These are phyloP conservation scores for Guillardia theta DNA, from an alignment of 78 protist species.

Conservation along the genomic window DNA sequence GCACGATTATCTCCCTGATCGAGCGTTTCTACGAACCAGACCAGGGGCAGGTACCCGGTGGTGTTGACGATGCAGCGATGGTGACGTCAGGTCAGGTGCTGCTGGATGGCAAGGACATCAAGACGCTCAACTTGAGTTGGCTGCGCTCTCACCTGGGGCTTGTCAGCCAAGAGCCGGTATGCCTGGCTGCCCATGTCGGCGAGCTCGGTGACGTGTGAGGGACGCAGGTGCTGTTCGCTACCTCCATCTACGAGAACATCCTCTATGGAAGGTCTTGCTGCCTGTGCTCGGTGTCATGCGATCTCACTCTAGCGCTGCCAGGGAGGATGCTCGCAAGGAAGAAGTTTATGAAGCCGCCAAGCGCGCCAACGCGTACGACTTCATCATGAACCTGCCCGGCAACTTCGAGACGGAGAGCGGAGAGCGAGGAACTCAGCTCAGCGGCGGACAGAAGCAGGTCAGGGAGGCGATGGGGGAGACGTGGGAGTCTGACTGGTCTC, in stretches of 20 bases:
- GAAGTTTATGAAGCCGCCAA: conserved; percentile 73
- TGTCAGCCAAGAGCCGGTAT: conserved; percentile 67
- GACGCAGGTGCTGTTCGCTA: neutral
- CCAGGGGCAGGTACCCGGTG: neutral
- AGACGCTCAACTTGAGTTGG: conserved; percentile 47
- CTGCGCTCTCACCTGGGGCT: conserved; percentile 69
- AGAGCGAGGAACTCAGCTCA: neutral
- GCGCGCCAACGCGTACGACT: conserved; percentile 83
- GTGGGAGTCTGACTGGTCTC: too few species aligned
- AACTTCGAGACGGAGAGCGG: neutral
- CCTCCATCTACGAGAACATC: neutral
- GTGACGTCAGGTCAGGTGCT: neutral
- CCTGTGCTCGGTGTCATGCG: too few species aligned
- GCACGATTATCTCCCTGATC: conserved; percentile 39
- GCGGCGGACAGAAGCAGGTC: conserved; percentile 58
- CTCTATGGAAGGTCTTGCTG: neutral
- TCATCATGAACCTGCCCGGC: neutral
- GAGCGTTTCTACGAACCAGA: conserved; percentile 30
- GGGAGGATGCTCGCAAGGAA: neutral
- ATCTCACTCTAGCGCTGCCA: too few species aligned
- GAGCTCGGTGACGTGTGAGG: too few species aligned
- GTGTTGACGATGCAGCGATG: neutral
- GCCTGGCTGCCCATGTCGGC: neutral
- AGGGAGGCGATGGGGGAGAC: conserved; percentile 74
- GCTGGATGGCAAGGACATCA: conserved; percentile 70